phyloP scores from a whole-genome alignment of 1,284 basidiomycete species.

The Cutaneotrichosporon sp. region DNA sequence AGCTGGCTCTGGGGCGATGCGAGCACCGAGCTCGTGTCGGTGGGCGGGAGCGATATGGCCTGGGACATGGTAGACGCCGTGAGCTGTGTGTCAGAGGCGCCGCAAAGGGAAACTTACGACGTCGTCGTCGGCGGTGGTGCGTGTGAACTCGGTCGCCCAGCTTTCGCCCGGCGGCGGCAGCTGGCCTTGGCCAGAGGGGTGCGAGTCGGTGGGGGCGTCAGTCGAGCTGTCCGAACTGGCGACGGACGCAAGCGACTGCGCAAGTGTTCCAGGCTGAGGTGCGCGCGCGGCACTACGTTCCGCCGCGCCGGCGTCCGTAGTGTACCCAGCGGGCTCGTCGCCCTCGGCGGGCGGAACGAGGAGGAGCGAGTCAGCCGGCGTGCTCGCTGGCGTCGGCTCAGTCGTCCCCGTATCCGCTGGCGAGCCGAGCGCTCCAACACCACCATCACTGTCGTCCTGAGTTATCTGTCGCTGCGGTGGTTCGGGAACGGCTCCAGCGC shows the following conservation, averaged over 20 bases:
- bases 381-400: constrained; percentile 10
- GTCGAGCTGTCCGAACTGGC: neutral
- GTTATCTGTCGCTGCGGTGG: neutral
- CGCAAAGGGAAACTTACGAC: constrained; percentile 9
- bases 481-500: neutral
- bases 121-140: constrained; percentile 8
- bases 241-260: constrained; percentile 8
- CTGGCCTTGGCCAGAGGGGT: neutral
- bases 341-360: constrained; percentile 11
- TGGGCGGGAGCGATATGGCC: constrained; percentile 42
- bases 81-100: constrained; percentile 21
- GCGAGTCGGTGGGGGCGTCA: neutral
- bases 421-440: constrained; percentile 1
- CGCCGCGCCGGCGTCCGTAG: neutral
- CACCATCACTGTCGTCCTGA: constrained; percentile 2
- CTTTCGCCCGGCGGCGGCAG: constrained; percentile 19
- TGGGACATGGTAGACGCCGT: constrained; percentile 37
- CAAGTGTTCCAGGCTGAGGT: constrained; percentile 5
- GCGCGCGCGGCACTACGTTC: neutral
- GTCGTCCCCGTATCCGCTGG: constrained; percentile 16
- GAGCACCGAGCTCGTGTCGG: constrained; percentile 35
- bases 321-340: neutral
- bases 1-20: constrained; percentile 33
- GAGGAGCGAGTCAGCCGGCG: constrained; percentile 26
- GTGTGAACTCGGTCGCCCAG: constrained; percentile 34